Base-by-base conservation (phyloP, 495 filamentous ascomycete species). In the Penicillium bialowiezense region DNA sequence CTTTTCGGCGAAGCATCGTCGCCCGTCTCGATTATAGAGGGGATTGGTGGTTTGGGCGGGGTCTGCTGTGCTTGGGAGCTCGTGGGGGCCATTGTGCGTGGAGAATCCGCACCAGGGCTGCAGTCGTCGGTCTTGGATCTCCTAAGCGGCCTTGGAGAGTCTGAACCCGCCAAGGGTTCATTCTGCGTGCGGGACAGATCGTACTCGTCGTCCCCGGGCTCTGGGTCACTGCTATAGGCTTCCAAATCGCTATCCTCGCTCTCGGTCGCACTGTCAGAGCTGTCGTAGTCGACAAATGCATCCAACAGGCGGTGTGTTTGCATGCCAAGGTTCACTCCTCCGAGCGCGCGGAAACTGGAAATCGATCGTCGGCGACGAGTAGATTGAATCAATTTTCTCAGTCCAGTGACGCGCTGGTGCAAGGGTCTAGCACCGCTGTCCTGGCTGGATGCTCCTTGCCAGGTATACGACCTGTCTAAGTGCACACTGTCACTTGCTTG, bases 301-400 rank as follows among this genome's bases (percentile, higher is more conserved):
- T 83, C 77, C 14, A 82, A 77, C 5, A 95, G 67, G 39, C 82
- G 79, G 41, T 90, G 86, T 8, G 90, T 90, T 44, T 84, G 82
- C 75, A 93, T 92, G 12, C 86, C 87, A 28, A 92, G 69, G 42
- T 69, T 85, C 46, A 85, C 69, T 19, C 83, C 82, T 17, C 70
- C 85, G 19, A 88, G 54, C 40, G 79, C 80, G 23, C 75, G 72
- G 51, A 90, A 67, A 15, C 81, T 80, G 13, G 80, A 82, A 32
- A 91, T 79, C 0, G 85, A 88, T 19, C 81, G 79, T 44, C 79
- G 81, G 55, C 77, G 78, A 51, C 71, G 74, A 1, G 65, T 60
- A 20, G 67, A 72, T 26, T 70, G 63, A 4, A 83, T 63, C 26
- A 84, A 56, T 46, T 64, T 78, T 50, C 66, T 69, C 24, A 86